Evolutionary conservation across 2,329 filamentous ascomycete species (phyloP).

Genomic region (Cercospora beticola): DNA sequence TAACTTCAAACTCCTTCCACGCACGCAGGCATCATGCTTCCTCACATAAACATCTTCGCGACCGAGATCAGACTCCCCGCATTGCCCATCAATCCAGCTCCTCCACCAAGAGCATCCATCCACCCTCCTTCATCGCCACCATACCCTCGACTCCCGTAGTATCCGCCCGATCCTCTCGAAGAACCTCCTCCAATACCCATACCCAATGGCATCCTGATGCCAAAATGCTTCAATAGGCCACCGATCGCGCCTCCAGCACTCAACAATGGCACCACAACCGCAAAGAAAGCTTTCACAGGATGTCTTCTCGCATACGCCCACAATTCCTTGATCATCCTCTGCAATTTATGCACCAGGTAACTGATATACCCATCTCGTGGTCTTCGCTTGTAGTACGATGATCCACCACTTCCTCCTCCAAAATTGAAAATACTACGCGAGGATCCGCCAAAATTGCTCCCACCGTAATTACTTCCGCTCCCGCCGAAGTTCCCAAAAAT

Average conservation of each 20-base stretch:
- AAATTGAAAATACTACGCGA: conserved; percentile 33
- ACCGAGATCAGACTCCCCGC: conserved; percentile 52
- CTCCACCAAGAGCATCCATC: conserved; percentile 17
- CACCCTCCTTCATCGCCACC: conserved; percentile 36
- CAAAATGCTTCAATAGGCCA: conserved; percentile 74
- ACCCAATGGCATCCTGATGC: conserved; percentile 69
- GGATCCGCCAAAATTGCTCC: neutral
- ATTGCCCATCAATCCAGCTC: conserved; percentile 46
- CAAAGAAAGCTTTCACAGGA: conserved; percentile 84
- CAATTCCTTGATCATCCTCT: conserved; percentile 76
- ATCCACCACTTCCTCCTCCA: conserved; percentile 44
- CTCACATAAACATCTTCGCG: conserved; percentile 54
- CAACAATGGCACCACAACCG: conserved; percentile 82
- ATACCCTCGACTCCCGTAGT: conserved; percentile 50
- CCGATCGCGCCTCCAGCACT: conserved; percentile 74
- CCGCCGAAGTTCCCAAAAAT: conserved; percentile 26
- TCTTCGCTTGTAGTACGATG: conserved; percentile 73
- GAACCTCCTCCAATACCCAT: conserved; percentile 35
- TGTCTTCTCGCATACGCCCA: conserved; percentile 78
- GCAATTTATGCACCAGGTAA: conserved; percentile 71
- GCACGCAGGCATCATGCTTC: neutral
- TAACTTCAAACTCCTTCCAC: neutral
- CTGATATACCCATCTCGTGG: conserved; percentile 77
- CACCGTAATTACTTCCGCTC: neutral
- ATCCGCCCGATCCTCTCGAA: conserved; percentile 36